Conservation (phyloP, 192 early-diverging fungal genomes). For the Coemansia sp. region DNA sequence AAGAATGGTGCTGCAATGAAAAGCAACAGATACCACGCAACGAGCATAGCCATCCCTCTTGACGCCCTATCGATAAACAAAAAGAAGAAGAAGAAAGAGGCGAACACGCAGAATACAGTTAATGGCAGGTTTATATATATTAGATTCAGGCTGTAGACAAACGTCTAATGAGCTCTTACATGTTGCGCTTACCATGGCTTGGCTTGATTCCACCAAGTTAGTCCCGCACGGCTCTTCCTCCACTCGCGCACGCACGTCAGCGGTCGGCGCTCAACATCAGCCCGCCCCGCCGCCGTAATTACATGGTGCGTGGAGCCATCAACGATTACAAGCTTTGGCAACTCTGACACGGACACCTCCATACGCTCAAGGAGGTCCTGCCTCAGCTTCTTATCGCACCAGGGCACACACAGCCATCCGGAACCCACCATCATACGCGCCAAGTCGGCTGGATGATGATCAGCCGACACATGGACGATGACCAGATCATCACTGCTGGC, state of each 20-base stretch:
- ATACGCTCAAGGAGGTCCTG: conserved; percentile 43
- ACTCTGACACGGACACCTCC: conserved; percentile 33
- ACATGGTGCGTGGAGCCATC: conserved; percentile 51
- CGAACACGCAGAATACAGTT: background rate
- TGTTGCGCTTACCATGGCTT: conserved; percentile 45
- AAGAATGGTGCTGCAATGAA: conserved; percentile 17
- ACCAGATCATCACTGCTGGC: conserved; percentile 40
- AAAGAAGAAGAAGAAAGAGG: background rate
- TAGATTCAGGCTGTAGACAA: background rate
- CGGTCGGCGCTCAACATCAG: conserved; percentile 41
- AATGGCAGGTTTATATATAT: conserved; percentile 10
- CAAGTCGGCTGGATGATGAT: conserved; percentile 54
- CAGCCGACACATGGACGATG: conserved; percentile 45
- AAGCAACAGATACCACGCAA: conserved; percentile 31
- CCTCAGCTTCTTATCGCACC: conserved; percentile 42
- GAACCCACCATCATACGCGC: conserved; percentile 46
- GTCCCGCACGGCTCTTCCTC: conserved; percentile 39
- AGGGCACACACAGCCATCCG: conserved; percentile 51
- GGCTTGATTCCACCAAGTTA: conserved; percentile 48
- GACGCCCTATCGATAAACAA: conserved; percentile 19
- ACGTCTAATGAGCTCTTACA: conserved; percentile 8
- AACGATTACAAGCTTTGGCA: conserved; percentile 43
- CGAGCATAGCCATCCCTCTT: conserved; percentile 16
- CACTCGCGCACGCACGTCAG: conserved; percentile 56
- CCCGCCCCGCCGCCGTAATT: conserved; percentile 20